Evolutionary conservation across 768 basidiomycete genomes (phyloP).

Genomic region (Lanmaoa rubissima): DNA sequence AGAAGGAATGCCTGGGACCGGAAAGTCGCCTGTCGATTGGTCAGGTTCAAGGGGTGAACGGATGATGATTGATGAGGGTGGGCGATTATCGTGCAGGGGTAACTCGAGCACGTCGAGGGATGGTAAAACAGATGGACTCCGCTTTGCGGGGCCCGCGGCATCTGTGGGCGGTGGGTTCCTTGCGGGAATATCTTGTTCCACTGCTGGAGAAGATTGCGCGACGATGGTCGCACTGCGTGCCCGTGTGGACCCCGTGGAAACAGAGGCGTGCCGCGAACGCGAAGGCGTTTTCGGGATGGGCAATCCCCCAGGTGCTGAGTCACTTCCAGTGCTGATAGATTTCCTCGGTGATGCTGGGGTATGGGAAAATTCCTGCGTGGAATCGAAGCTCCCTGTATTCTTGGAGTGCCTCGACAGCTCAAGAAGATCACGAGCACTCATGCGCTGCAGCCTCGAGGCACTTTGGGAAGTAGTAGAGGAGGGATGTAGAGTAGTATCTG

Average conservation of each 20-base stretch:
- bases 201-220: slow-evolving; percentile 3
- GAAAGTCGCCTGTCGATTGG: not conserved
- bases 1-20: not conserved
- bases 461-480: not conserved
- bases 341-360: slow-evolving; percentile 10
- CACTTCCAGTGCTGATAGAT: slow-evolving; percentile 3
- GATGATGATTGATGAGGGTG: slow-evolving; percentile 24
- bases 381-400: slow-evolving; percentile 5
- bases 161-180: slow-evolving; percentile 4
- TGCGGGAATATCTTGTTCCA: slow-evolving; percentile 1
- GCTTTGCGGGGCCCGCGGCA: not conserved
- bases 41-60: slow-evolving; percentile 15
- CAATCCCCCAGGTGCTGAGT: not conserved
- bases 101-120: slow-evolving; percentile 16
- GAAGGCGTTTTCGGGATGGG: slow-evolving; percentile 19
- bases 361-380: slow-evolving; percentile 1
- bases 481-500: slow-evolving; percentile 7
- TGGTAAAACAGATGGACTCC: slow-evolving; percentile 3
- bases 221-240: slow-evolving; percentile 16
- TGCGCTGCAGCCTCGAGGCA: slow-evolving; percentile 13
- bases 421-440: slow-evolving; percentile 24
- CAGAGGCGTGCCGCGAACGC: slow-evolving; percentile 20
- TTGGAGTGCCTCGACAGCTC: slow-evolving; percentile 16
- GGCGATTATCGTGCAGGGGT: slow-evolving; percentile 9
- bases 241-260: slow-evolving; percentile 15